Evolutionary conservation across 75 land plant species (phyloP).

Genomic region (Sequoia sempervirens): DNA sequence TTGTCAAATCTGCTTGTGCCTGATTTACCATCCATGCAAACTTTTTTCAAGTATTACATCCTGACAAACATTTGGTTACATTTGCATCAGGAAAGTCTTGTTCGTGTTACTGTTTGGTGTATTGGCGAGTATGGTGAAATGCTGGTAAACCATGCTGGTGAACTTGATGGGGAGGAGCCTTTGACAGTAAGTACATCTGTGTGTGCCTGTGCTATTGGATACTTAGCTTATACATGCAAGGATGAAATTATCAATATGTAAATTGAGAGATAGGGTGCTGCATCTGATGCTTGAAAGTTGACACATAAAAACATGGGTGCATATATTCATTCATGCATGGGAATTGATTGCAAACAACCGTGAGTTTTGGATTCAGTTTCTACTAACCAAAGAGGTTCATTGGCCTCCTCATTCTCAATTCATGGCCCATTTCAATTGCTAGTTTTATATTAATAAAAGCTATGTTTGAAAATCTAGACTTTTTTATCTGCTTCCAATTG

Average conservation of each 20-base stretch:
- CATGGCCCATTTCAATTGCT: not conserved
- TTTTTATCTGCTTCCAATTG: not conserved
- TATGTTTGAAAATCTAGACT: not conserved
- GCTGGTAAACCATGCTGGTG: conserved; percentile 73
- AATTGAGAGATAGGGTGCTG: not conserved
- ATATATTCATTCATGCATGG: not conserved
- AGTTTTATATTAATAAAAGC: not conserved
- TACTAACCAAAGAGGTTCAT: not conserved
- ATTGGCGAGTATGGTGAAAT: conserved; percentile 99
- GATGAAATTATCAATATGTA: not conserved
- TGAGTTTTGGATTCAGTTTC: not conserved
- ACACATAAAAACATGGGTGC: not conserved
- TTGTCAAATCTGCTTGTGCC: not conserved
- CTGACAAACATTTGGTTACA: not conserved
- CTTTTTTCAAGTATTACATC: not conserved
- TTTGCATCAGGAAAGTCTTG: conserved; percentile 67
- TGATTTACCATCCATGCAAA: not conserved
- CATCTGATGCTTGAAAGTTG: not conserved
- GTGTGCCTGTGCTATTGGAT: no score
- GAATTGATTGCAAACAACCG: not conserved
- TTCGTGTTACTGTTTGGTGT: conserved; percentile 96
- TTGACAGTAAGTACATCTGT: conserved; percentile 66
- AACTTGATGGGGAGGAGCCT: conserved; percentile 84
- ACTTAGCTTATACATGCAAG: not conserved
- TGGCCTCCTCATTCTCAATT: not conserved